Base-by-base conservation (phyloP, 163 green algal genomes). In the Chloromonas sp. region DNA sequence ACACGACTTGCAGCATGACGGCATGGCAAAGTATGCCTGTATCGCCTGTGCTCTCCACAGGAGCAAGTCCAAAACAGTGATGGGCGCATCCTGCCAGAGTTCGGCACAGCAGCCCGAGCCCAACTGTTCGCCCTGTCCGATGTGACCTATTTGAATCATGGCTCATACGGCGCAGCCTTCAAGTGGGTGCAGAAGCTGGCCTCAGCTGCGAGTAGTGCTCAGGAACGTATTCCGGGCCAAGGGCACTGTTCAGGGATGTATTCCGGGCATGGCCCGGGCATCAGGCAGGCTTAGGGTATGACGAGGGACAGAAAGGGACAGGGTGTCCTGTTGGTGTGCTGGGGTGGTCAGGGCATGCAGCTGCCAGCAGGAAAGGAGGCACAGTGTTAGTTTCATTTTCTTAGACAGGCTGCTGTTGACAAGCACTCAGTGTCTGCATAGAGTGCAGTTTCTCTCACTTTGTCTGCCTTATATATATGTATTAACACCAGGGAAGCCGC, bases 81-180 rank as follows among this genome's bases (percentile, higher is more conserved):
- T 36, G 36, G 36, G 36, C 36, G 36, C 36, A 36, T 36, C 36
- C 36, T 36, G 36, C 36, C 36, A 36, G 36, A 36, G 36, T 81
- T 81, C 13, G 77, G 77, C 77, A 15, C 3, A 1, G 57, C 13
- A 13, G 77, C 77, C 60, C 77, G 77, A 13, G 57, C 70, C 14
- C 2, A 13, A 61, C 87, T 95, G n/a, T 95, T 93, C 79, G 70
- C 74, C 3, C 82, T 95, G 36, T 60, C 84, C 0, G 61, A n/a
- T 0, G 83, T 85, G 2, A 81, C 81, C 1, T 93, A 95, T 86
- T 86, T 95, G 0, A 95, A 95, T 84, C 91, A 94, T 70, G 92
- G 92, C 86, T 91, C 84, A 84, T 95, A 94, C 76, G 92, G 92
- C 0, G 92, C 91, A 2, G 85, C 89, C 0, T 88, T 92, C 82